phyloP scores from a whole-genome alignment of 257 asterid species.

The Rhazya stricta region DNA sequence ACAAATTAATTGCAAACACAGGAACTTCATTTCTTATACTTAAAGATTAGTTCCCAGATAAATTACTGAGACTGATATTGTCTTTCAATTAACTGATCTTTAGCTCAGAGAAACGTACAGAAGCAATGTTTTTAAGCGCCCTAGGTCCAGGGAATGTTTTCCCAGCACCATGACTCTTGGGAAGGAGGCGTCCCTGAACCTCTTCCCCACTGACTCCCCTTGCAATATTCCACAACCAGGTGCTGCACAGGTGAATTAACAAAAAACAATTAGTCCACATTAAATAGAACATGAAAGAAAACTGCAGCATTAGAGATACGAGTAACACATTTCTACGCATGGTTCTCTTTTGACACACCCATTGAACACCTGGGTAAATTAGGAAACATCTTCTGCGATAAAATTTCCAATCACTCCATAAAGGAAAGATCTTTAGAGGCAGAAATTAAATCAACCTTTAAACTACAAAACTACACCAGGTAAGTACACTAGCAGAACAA shows the following conservation, averaged over 20 bases:
- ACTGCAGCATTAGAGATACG: background rate
- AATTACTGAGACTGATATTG: background rate
- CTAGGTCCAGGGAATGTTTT: slow-evolving; percentile 89
- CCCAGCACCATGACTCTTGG: slow-evolving; percentile 95
- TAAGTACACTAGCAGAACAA: background rate
- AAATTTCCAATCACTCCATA: background rate
- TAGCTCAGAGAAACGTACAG: slow-evolving; percentile 36
- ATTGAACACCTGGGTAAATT: background rate
- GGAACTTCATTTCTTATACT: background rate
- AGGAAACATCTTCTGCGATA: background rate
- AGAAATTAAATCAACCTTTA: background rate
- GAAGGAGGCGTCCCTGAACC: slow-evolving; percentile 91
- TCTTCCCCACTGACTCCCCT: slow-evolving; percentile 89
- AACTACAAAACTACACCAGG: no score
- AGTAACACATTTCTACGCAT: background rate
- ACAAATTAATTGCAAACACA: background rate
- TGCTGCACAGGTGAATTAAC: slow-evolving; percentile 36
- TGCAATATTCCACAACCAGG: slow-evolving; percentile 92
- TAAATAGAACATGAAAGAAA: background rate
- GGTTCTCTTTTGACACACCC: background rate
- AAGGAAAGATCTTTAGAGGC: background rate
- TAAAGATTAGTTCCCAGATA: background rate
- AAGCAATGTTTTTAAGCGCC: slow-evolving; percentile 64
- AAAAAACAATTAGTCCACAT: slow-evolving; percentile 2
- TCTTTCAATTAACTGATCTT: background rate